Evolutionary conservation across 2,329 filamentous ascomycete genomes (phyloP).

Genomic region (Beauveria sp.): DNA sequence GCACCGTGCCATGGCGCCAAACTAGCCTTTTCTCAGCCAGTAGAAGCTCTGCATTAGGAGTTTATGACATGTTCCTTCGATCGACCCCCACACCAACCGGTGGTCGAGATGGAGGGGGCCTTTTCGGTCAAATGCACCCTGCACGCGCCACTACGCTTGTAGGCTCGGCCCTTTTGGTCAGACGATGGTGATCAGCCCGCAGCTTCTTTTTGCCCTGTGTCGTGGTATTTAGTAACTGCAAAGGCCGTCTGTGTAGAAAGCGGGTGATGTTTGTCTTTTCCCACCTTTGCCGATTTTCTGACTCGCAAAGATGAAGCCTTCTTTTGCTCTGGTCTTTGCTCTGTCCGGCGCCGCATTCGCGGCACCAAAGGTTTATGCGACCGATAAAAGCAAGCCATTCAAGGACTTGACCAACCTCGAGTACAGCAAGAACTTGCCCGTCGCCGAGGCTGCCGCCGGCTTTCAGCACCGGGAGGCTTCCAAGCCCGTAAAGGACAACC

Average conservation of each 20-base stretch:
- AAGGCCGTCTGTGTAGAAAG: neutral
- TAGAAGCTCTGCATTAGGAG: no score
- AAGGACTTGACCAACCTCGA: slow-evolving; percentile 5
- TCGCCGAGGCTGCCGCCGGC: neutral
- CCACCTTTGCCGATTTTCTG: no score
- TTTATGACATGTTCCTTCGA: neutral
- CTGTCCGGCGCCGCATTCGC: neutral
- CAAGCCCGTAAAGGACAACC: slow-evolving; percentile 1
- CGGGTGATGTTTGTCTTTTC: neutral
- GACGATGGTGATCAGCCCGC: neutral
- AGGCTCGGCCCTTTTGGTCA: neutral
- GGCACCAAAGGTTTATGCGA: neutral
- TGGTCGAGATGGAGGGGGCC: neutral
- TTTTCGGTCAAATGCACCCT: slow-evolving; percentile 7
- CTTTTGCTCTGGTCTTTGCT: neutral
- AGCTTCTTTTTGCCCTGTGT: neutral
- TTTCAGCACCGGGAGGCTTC: neutral
- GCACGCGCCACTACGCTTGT: neutral
- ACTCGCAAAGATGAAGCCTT: neutral
- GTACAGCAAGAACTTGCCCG: neutral
- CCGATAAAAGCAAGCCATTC: neutral
- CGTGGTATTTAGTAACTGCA: neutral
- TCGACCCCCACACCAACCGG: neutral
- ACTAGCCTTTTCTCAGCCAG: neutral
- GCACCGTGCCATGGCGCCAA: neutral